Evolutionary conservation across 192 early-diverging fungal genomes (phyloP), one percentile per base, ranked within the genome.

Genomic region (Coemansia sp.): DNA sequence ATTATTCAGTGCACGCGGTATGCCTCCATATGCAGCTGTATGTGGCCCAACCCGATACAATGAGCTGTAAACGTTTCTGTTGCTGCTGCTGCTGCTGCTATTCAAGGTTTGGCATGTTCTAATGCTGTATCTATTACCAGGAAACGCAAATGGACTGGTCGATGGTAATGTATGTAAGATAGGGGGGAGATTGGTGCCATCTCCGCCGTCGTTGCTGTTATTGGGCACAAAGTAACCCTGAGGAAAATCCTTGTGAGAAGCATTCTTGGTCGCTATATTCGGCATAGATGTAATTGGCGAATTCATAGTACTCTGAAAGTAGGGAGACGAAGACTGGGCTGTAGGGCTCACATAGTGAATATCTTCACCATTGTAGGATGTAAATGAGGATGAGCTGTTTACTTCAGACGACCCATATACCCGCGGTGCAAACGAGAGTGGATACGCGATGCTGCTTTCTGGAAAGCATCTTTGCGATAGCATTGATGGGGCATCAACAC

Each of bases 281-380:
- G 69, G 44, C 5, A 57, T 40, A 5, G 61, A 63, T 16, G 71
- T 56, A 11, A 80, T 81, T 4, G 78, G 78, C 61, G 69, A 70
- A 43, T 75, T 72, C 67, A 81, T 61, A 7, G 73, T 51, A 49
- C 78, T 75, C 43, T 81, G 78, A 43, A 81, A 81, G 43, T 81
- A 81, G 5, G 70, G 69, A 4, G 70, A 67, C 0, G 68, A 68
- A 8, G 78, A 81, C 49, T 81, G 78, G 0, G 51, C 59, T 19
- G 64, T 58, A 0, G 78, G 73, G 17, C 73, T 81, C 13, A 81
- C 67, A 25, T 75, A 81, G 39, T 75, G 78, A 7, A 81, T 68
- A 2, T 72, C 65, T 5, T 72, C 70, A 16, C 46, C 53, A 17
- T 19, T 59, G 57, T 59, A 59, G 38, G 37, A 22, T 7, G 57